Evolutionary conservation across 2,329 filamentous ascomycete species (phyloP).

Genomic region (Aspergillus pseudoglaucus): DNA sequence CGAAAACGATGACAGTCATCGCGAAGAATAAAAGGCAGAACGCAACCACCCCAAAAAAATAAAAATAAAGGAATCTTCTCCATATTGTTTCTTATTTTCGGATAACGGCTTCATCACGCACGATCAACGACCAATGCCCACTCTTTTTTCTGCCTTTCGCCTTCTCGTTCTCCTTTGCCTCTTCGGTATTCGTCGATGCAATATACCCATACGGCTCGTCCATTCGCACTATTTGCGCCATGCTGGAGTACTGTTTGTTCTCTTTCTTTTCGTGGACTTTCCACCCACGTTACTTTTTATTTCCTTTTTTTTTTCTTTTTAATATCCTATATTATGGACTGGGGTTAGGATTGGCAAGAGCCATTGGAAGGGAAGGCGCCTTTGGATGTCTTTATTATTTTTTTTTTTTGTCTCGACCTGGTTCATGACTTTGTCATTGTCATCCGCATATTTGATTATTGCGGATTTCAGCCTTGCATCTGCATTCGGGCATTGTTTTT

Average conservation of each 20-base stretch:
- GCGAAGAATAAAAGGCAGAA: slow-evolving; percentile 6
- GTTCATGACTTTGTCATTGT: slow-evolving; percentile 3
- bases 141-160: background rate
- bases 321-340: slow-evolving; percentile 8
- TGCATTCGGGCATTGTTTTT: slow-evolving; percentile 13
- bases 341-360: slow-evolving; percentile 9
- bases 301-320: slow-evolving; percentile 4
- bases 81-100: background rate
- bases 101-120: background rate
- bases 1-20: slow-evolving; percentile 14
- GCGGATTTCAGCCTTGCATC: slow-evolving; percentile 13
- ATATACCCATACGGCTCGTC: background rate
- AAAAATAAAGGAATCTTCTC: background rate
- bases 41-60: background rate
- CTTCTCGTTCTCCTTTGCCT: background rate
- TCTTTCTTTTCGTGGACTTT: slow-evolving; percentile 3
- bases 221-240: background rate
- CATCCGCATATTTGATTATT: background rate
- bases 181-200: background rate
- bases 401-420: slow-evolving; percentile 5
- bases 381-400: slow-evolving; percentile 6
- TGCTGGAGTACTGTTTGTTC: slow-evolving; percentile 10
- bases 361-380: slow-evolving; percentile 14
- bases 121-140: background rate
- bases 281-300: background rate